Base-by-base conservation (phyloP, 164 flowering plant species). In the Cinnamomum chago region DNA sequence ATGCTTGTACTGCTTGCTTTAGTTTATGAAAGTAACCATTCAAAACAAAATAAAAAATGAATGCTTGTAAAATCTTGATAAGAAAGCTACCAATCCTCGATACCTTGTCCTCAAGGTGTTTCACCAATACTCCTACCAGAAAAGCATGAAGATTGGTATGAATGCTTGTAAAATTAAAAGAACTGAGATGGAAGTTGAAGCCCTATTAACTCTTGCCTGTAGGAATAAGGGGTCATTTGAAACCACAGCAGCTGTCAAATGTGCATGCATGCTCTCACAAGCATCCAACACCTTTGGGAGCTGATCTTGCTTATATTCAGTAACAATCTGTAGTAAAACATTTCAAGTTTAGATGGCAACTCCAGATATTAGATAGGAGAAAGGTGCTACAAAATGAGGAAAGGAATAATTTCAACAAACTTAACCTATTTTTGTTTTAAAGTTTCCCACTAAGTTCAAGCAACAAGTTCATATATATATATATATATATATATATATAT, bases 161-260 rank as follows among this genome's bases (percentile, higher is more conserved):
- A 60, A 65, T 65, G 47, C 47, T 7, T 40, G 47, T 40, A 40
- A 40, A 67, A 27, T 67, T 9, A 67, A 27, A 67, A 7, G 23
- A 67, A 33, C 22, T 33, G 17, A 67, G 15, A 13, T 67, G 17
- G 20, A 33, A 15, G 11, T 24, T 3, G 35, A 7, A 23, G 47
- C 25, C 18, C 4, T 25, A 52, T 50, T n/a, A 68, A 68, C 58
- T 5, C 88, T 85, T 88, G 81, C 99, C 92, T 96, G 99, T 67
- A 94, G 70, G 80, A 96, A 96, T 40, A 86, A 72, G 25, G 76
- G 86, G 84, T 96, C 97, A 77, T 90, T 94, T 60, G 99, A 96
- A 81, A 96, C 98, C 58, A 96, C 95, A 13, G 99, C 99, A 68
- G 99, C 98, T 6, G 97, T 94, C 76, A 96, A 82, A 89, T 94